A percentile compares a stretch with the other conserved stretches of the same genome.
Evolutionary conservation across 1,139 yeast genomes (phyloP).

Genomic region (Casaregolazyma lundiana): DNA sequence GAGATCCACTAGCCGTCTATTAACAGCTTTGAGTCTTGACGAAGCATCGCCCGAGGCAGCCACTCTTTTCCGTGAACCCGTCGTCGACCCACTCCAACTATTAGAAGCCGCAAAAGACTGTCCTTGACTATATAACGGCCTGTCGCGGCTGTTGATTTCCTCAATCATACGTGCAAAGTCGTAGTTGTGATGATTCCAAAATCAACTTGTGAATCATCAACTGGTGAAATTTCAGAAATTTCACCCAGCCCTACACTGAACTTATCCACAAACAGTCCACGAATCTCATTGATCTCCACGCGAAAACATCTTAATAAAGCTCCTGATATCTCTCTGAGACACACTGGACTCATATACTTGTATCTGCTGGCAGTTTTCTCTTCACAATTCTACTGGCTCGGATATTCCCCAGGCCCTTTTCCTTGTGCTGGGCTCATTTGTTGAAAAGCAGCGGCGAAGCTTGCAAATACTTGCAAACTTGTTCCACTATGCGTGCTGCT

Average conservation of each 20-base stretch:
- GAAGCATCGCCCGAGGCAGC: conserved; percentile 23
- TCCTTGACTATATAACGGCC: not conserved
- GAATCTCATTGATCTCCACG: not conserved
- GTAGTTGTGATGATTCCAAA: no score
- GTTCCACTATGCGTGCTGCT: not conserved
- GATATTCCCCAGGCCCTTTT: not conserved
- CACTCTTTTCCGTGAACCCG: conserved; percentile 6
- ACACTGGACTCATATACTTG: not conserved
- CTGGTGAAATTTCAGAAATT: not conserved
- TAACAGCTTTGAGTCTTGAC: conserved; percentile 27
- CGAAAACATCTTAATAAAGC: no score
- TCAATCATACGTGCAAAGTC: no score
- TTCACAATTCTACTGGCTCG: conserved; percentile 1
- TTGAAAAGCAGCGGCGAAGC: not conserved
- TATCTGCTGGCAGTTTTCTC: not conserved
- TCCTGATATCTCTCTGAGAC: not conserved
- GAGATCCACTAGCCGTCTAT: conserved; percentile 36
- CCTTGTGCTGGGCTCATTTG: not conserved
- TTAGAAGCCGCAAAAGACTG: not conserved
- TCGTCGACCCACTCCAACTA: not conserved
- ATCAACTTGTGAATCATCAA: no score
- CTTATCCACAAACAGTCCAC: not conserved
- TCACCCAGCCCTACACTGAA: not conserved
- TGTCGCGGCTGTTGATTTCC: not conserved
- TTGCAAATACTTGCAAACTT: not conserved